Conservation (phyloP, 1,284 basidiomycete genomes). For the Papiliotrema flavescens region DNA sequence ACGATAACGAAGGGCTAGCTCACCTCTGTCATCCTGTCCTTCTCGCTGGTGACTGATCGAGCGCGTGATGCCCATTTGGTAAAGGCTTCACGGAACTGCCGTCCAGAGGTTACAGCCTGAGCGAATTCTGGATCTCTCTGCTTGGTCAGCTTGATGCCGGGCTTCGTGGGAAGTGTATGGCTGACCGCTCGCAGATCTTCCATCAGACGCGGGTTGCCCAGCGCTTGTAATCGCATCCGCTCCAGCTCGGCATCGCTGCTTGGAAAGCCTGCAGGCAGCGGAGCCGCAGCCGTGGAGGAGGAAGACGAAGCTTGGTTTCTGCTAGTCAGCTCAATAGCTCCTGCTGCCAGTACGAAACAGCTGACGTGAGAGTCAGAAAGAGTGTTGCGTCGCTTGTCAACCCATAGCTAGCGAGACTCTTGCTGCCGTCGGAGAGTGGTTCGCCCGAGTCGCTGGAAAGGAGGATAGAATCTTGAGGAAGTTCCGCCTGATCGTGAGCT, state of each 20-base stretch:
- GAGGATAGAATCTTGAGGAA: conserved; percentile 18
- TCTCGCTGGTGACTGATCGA: conserved; percentile 55
- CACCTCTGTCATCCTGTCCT: conserved; percentile 62
- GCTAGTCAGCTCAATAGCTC: neutral
- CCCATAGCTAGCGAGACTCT: conserved; percentile 37
- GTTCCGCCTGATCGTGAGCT: conserved; percentile 22
- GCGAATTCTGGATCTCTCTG: conserved; percentile 77
- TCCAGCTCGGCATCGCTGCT: conserved; percentile 72
- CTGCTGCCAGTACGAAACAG: too few relatives aligned
- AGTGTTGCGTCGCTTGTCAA: conserved; percentile 34
- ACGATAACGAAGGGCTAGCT: neutral
- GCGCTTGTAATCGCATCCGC: conserved; percentile 79
- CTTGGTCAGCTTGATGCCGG: neutral
- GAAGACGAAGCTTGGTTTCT: conserved; percentile 32
- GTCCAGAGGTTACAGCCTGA: conserved; percentile 61
- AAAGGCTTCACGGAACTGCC: conserved; percentile 69
- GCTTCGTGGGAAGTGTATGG: neutral
- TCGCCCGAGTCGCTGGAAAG: conserved; percentile 41
- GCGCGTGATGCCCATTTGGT: conserved; percentile 61
- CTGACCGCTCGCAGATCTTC: conserved; percentile 65
- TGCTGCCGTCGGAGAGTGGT: conserved; percentile 24
- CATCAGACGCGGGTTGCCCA: conserved; percentile 80
- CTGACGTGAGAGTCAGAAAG: conserved; percentile 41
- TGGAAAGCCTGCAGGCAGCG: conserved; percentile 9
- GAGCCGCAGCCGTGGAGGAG: conserved; percentile 28